Evolutionary conservation across 345 rosid species (phyloP).

Genomic region (Carallia brachiata): DNA sequence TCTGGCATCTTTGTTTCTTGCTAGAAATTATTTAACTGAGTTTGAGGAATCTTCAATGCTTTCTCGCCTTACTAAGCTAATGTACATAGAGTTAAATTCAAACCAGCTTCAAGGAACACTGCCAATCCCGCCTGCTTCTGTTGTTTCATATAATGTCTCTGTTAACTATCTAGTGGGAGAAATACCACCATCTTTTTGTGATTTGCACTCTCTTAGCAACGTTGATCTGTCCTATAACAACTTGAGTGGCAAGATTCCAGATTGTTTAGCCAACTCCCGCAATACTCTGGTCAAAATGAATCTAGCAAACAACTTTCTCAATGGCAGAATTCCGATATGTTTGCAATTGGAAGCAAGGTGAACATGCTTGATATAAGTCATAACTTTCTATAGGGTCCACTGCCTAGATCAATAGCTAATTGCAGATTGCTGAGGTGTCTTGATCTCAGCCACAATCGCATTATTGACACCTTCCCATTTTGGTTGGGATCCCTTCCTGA

Average conservation of each 20-base stretch:
- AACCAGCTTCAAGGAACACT: slow-evolving; percentile 25
- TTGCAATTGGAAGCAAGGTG: neutral
- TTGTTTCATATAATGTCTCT: neutral
- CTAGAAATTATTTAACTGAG: slow-evolving; percentile 17
- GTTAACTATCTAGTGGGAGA: slow-evolving; percentile 18
- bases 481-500: no score
- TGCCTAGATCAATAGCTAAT: slow-evolving; percentile 2
- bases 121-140: slow-evolving; percentile 5
- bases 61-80: neutral
- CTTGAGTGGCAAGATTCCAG: slow-evolving; percentile 23
- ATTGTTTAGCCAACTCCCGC: slow-evolving; percentile 23
- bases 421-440: no score
- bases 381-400: neutral
- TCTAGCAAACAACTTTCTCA: neutral
- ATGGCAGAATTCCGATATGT: neutral
- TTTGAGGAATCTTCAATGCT: neutral
- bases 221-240: slow-evolving; percentile 26
- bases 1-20: neutral
- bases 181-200: slow-evolving; percentile 16
- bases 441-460: no score
- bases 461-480: neutral
- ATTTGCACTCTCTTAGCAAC: neutral
- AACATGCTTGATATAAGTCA: neutral
- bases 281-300: neutral
- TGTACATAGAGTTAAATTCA: neutral